phyloP scores from a whole-genome alignment of 2,329 filamentous ascomycete species.

The Aspergillus aculeatinus region DNA sequence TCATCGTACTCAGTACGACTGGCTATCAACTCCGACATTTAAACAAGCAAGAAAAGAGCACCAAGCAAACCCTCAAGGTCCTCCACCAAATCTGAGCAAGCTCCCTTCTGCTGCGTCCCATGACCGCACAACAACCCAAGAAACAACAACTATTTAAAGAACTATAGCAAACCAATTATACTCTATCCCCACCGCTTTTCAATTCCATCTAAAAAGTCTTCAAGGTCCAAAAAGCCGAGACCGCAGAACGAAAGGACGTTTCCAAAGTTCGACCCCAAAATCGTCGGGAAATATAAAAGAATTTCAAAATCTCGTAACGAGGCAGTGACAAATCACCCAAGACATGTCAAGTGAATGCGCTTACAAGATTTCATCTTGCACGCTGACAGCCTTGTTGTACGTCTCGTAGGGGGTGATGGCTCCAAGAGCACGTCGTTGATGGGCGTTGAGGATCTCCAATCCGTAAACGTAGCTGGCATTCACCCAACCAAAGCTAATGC shows the following conservation, averaged over 20 bases:
- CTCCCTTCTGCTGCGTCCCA: not conserved
- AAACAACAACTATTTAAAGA: not conserved
- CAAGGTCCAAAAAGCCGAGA: not conserved
- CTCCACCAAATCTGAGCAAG: not conserved
- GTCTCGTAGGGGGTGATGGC: constrained; percentile 83
- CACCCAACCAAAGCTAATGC: constrained; percentile 87
- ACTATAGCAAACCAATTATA: not conserved
- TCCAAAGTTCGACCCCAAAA: not conserved
- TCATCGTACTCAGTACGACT: not conserved
- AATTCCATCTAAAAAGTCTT: not conserved
- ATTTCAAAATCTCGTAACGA: not conserved
- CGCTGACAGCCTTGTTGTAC: constrained; percentile 65
- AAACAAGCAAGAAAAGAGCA: not conserved
- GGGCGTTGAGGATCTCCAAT: constrained; percentile 80
- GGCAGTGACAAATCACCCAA: not conserved
- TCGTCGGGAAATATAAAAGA: not conserved
- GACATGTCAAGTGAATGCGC: not conserved
- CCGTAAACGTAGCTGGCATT: constrained; percentile 97
- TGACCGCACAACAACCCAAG: not conserved
- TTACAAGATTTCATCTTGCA: constrained; percentile 21
- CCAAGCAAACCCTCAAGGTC: not conserved
- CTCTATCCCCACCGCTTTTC: not conserved
- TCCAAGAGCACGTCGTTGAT: constrained; percentile 85
- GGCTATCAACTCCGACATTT: no score
- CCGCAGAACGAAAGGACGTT: not conserved